Conservation (phyloP, 2,329 filamentous ascomycete species). For the Fusarium mundagurra region DNA sequence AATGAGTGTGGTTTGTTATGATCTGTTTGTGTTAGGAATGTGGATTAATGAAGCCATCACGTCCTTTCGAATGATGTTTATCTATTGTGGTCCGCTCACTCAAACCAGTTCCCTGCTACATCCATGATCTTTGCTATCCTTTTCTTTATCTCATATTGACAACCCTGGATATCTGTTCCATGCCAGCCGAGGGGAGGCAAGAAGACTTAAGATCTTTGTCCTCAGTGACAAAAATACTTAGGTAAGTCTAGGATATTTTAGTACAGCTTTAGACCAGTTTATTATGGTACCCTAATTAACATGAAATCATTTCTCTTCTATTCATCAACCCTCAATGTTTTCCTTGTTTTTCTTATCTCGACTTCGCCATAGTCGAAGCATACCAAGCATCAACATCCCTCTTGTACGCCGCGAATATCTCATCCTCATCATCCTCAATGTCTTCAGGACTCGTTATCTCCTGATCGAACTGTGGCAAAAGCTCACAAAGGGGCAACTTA, state of each 20-base stretch:
- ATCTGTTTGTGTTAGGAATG: slow-evolving; percentile 6
- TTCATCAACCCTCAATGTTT: neutral
- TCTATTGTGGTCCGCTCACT: neutral
- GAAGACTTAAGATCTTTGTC: neutral
- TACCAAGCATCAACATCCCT: slow-evolving; percentile 8
- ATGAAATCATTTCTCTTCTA: neutral
- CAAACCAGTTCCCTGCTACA: neutral
- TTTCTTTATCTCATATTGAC: neutral
- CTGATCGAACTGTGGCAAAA: slow-evolving; percentile 10
- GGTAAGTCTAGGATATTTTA: neutral
- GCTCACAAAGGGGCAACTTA: slow-evolving; percentile 12
- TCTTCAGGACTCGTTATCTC: neutral
- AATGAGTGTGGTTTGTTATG: slow-evolving; percentile 8
- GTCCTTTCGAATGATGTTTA: neutral
- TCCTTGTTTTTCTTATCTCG: neutral
- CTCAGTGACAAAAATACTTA: neutral
- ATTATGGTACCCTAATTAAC: neutral
- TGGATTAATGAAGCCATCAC: slow-evolving; percentile 13
- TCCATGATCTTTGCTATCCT: neutral
- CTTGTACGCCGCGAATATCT: slow-evolving; percentile 11
- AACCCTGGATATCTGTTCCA: neutral
- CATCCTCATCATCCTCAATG: neutral
- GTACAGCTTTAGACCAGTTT: neutral
- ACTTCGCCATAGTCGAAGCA: neutral
- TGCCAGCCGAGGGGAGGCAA: neutral